These are phyloP conservation scores for Ogataea kodamae DNA, from an alignment of 805 yeast species.

Conservation along the genomic window DNA sequence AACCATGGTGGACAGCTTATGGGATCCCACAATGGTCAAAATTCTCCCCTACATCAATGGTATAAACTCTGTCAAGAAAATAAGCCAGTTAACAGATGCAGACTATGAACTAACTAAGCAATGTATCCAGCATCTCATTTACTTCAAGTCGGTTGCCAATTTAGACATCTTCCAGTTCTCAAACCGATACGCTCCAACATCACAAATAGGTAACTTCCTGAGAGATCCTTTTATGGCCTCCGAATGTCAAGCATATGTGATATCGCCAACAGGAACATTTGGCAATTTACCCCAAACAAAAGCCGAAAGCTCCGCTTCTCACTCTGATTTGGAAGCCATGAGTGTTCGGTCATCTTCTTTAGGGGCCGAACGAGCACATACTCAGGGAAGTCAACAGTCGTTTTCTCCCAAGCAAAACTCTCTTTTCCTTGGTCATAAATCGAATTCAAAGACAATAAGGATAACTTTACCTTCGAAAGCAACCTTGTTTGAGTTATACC, in stretches of 20 bases:
- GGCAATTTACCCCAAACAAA: slow-evolving; percentile 33
- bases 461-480: slow-evolving; percentile 56
- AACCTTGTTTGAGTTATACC: slow-evolving; percentile 65
- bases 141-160: slow-evolving; percentile 79
- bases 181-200: slow-evolving; percentile 86
- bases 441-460: slow-evolving; percentile 9
- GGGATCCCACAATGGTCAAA: slow-evolving; percentile 96
- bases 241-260: slow-evolving; percentile 83
- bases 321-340: slow-evolving; percentile 22
- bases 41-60: slow-evolving; percentile 87
- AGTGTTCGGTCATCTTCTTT: slow-evolving; percentile 18
- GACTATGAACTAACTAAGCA: slow-evolving; percentile 75
- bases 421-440: slow-evolving; percentile 7
- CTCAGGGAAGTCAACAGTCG: slow-evolving; percentile 4
- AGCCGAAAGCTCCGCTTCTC: slow-evolving; percentile 27
- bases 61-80: slow-evolving; percentile 71
- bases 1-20: slow-evolving; percentile 75
- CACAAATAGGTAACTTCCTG: slow-evolving; percentile 65
- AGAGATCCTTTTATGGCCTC: slow-evolving; percentile 62
- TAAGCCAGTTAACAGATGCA: slow-evolving; percentile 76
- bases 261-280: slow-evolving; percentile 40
- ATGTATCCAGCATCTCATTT: slow-evolving; percentile 87
- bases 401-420: slow-evolving; percentile 16
- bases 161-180: slow-evolving; percentile 87
- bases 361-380: slow-evolving; percentile 13